Evolutionary conservation across 2,329 filamentous ascomycete genomes (phyloP).

Genomic region (Cytospora schulzeri): DNA sequence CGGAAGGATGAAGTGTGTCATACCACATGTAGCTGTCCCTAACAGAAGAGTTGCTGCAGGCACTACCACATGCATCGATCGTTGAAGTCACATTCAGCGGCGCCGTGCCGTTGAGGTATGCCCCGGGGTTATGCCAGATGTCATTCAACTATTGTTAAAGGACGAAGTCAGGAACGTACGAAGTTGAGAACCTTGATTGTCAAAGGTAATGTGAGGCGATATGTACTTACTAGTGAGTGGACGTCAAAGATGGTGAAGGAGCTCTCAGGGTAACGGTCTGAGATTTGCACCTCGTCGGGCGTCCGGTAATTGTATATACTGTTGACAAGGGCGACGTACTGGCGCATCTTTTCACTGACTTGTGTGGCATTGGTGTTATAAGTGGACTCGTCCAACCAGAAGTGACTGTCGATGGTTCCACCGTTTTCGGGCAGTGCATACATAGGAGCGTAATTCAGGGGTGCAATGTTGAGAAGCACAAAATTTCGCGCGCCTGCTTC

Average conservation of each 20-base stretch:
- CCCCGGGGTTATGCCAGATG: constrained; percentile 53
- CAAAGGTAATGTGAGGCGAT: background rate
- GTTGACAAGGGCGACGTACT: constrained; percentile 53
- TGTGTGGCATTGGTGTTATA: constrained; percentile 49
- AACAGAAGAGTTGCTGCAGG: constrained; percentile 40
- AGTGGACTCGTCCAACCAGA: constrained; percentile 46
- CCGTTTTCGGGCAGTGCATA: constrained; percentile 51
- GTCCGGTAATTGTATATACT: constrained; percentile 53
- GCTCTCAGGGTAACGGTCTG: constrained; percentile 48
- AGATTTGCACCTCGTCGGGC: constrained; percentile 46
- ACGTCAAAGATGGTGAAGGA: constrained; percentile 58
- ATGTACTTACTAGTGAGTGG: constrained; percentile 46
- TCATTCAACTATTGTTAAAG: constrained; percentile 46
- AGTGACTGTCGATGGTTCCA: constrained; percentile 46
- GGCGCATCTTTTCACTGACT: constrained; percentile 52
- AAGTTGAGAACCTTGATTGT: background rate
- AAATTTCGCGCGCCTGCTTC: constrained; percentile 57
- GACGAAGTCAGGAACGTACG: background rate
- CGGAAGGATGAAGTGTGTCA: constrained; percentile 59
- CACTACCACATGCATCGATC: constrained; percentile 44
- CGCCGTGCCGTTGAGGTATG: constrained; percentile 56
- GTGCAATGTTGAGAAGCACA: constrained; percentile 57
- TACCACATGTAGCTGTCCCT: constrained; percentile 58
- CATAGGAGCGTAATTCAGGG: constrained; percentile 54
- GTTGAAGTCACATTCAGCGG: constrained; percentile 55